A percentile compares a stretch with the other conserved stretches of the same genome.
Evolutionary conservation across 139 green algal species (phyloP).

Genomic region (Coelastrella sp.): DNA sequence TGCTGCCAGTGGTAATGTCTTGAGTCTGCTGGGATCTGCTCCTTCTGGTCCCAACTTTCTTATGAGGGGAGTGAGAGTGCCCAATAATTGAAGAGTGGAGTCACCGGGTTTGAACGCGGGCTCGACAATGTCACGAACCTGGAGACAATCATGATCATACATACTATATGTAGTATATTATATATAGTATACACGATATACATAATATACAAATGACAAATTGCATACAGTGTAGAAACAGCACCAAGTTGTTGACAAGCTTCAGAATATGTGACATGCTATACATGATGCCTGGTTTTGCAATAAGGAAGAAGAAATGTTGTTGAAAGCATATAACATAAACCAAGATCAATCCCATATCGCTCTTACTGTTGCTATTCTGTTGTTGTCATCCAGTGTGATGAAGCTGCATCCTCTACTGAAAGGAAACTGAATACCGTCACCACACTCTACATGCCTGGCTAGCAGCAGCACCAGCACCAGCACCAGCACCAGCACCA

Average conservation of each 20-base stretch:
- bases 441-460: conserved; percentile 83
- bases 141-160: too few relatives aligned
- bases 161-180: too few relatives aligned
- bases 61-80: conserved; percentile 27
- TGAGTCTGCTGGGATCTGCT: conserved; percentile 67
- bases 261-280: too few relatives aligned
- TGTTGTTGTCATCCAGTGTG: conserved; percentile 62
- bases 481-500: background rate
- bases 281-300: too few relatives aligned
- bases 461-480: background rate
- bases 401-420: conserved; percentile 83
- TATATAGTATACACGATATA: too few relatives aligned
- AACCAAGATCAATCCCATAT: too few relatives aligned
- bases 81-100: conserved; percentile 62
- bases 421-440: conserved; percentile 81
- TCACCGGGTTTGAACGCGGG: conserved; percentile 77
- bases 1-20: conserved; percentile 61
- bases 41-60: conserved; percentile 62
- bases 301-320: too few relatives aligned
- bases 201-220: too few relatives aligned
- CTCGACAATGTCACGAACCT: conserved; percentile 82
- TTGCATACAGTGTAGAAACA: too few relatives aligned
- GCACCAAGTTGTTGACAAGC: too few relatives aligned
- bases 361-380: too few relatives aligned
- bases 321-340: too few relatives aligned